Base-by-base conservation (phyloP, 2,329 filamentous ascomycete species). In the Stagonosporopsis vannaccii region DNA sequence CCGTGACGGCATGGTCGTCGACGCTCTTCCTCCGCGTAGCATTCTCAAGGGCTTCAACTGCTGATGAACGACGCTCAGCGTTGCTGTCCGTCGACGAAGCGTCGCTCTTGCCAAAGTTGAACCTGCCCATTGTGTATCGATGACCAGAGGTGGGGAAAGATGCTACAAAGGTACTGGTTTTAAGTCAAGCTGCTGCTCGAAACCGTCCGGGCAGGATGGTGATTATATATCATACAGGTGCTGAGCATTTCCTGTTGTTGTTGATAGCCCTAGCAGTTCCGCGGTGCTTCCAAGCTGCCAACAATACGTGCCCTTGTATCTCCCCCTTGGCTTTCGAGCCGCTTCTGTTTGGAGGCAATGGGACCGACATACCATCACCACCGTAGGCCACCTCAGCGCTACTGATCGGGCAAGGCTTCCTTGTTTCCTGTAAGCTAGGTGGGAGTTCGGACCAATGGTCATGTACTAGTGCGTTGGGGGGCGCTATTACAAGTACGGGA, bases 1-100 rank as follows among this genome's bases (percentile, higher is more conserved):
- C 62, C 12, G 65, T 69, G 20, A 69, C 61, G 11, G 51, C 61
- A 39, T 65, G 62, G 35, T 69, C 63, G 42, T 63, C 59, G 17
- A 68, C 61, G 23, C 58, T 62, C 40, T 61, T 49, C 40, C 62
- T 58, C 15, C 55, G 48, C n/a, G 51, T 56, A 20, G 52, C 41
- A 33, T 59, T 55, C 15, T 56, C 58, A 20, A 65, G 59, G 6
- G 62, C 66, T 22, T 68, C 66, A 17, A 55, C 58, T 46, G 66
- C 64, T 30, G 62, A 68, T 19, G 62, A 64, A n/a, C 54, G 60
- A 30, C 60, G 65, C 36, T 49, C 60, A 30, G 26, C 15, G 26
- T 30, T 20, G 42, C 56, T 55, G 28, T 59, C 50, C 3, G 50
- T 49, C 15, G 43, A 46, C 33, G 60, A 33, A 4, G 54, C 15